Base-by-base conservation (phyloP, 2,329 filamentous ascomycete genomes). In the Colletotrichum tropicale region DNA sequence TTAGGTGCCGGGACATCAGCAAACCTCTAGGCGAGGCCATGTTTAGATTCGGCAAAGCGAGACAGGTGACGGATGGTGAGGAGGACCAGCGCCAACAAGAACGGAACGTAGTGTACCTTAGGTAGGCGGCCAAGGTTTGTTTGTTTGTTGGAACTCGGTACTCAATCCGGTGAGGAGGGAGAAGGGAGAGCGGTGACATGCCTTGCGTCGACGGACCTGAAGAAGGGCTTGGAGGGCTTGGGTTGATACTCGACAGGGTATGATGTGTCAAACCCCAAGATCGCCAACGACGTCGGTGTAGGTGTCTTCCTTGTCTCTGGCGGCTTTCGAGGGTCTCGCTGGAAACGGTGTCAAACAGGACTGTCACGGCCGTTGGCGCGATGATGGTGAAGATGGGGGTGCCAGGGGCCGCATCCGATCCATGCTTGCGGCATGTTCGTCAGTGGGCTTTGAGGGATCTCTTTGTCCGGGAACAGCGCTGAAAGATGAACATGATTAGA, bases 1-100 rank as follows among this genome's bases (percentile, higher is more conserved):
- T 48, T 65, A 58, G 69, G 70, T 68, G 69, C 34, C 58, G n/a
- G 56, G 48, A 56, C 69, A 73, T 75, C 43, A 56, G 70, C 62
- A 73, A 68, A 58, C 56, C 56, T 71, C 24, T 60, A 26, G n/a
- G 18, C 32, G 32, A 62, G 38, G 28, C 56, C 60, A 38, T 34
- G 64, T 38, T 67, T 66, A 64, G 69, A 67, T 64, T 68, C 30
- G 13, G 56, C 38, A 64, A 72, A 62, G 38, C 62, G 56, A 62
- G 72, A 72, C 72, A 67, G 48, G 62, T 71, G 72, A 75, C 69
- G 69, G 38, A 75, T 55, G 32, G 69, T 24, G 61, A 66, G 34
- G 43, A 55, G 62, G 13, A 64, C 36, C 69, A 66, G 60, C 55
- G 43, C 62, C 69, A 67, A n/a, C 61, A n/a, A 32, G 32, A 36